These are phyloP conservation scores for Blastocystis sp. DNA, from an alignment of 352 stramenopile genomes.

Conservation along the genomic window DNA sequence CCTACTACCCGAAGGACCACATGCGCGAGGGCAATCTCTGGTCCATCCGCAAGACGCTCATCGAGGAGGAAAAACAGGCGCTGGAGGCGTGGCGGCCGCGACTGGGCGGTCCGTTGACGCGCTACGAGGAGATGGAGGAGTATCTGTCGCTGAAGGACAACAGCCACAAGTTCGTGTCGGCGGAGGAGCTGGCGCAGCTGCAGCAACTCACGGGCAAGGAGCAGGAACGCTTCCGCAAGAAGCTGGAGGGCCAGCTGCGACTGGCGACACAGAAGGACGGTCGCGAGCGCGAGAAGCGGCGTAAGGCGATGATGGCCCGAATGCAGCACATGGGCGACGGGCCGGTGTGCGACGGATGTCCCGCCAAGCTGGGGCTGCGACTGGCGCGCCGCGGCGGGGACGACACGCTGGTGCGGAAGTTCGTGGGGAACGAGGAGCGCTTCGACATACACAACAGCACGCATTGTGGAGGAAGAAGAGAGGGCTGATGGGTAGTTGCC, in stretches of 20 bases:
- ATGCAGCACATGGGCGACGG: not conserved
- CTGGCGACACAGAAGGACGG: not conserved
- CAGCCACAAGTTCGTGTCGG: not conserved
- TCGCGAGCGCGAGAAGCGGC: not conserved
- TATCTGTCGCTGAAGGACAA: slow-evolving; percentile 1
- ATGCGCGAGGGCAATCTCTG: slow-evolving; percentile 36
- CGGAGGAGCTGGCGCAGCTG: not conserved
- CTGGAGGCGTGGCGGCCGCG: not conserved
- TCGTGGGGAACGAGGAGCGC: slow-evolving; percentile 27
- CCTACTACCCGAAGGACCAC: slow-evolving; percentile 54
- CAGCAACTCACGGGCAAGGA: not conserved
- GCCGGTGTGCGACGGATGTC: not conserved
- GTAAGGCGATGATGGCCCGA: not conserved
- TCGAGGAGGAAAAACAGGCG: not conserved
- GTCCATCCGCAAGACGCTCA: slow-evolving; percentile 4
- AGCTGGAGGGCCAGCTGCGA: not conserved
- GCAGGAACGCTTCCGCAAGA: not conserved
- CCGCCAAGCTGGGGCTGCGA: not conserved
- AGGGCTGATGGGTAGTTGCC: not conserved
- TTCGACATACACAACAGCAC: slow-evolving; percentile 29
- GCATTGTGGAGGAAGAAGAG: not conserved
- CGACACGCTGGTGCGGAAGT: slow-evolving; percentile 8
- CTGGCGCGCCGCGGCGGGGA: not conserved
- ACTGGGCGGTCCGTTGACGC: not conserved
- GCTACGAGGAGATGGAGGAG: not conserved